A percentile compares a stretch with the other conserved stretches of the same genome.
phyloP scores from a whole-genome alignment of 2,329 filamentous ascomycete genomes.

The Botrytis hyacinthi region DNA sequence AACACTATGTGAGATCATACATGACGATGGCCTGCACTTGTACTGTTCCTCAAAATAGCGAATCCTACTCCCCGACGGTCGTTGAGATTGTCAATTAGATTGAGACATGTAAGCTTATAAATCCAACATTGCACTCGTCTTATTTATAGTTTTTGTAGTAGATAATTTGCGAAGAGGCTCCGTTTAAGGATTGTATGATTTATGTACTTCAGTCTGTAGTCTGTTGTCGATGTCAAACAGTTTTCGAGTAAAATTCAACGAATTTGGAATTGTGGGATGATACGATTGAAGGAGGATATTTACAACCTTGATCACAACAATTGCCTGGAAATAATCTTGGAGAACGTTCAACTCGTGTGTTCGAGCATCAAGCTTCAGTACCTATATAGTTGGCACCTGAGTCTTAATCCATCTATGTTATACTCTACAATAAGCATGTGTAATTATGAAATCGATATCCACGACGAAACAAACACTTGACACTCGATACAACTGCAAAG shows the following conservation, averaged over 20 bases:
- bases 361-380: neutral
- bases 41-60: neutral
- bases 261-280: neutral
- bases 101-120: neutral
- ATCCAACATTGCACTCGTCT: neutral
- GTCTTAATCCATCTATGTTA: neutral
- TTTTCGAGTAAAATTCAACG: too few species aligned
- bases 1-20: neutral
- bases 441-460: neutral
- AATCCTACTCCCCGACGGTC: neutral
- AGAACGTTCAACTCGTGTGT: neutral
- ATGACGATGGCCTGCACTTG: neutral
- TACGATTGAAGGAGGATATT: neutral
- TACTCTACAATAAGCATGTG: neutral
- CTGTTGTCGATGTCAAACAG: too few species aligned
- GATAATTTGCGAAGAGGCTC: neutral
- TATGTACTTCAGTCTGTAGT: neutral
- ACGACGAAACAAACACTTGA: neutral
- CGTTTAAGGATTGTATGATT: neutral
- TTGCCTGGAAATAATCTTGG: neutral
- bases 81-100: neutral
- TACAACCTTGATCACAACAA: neutral
- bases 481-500: neutral
- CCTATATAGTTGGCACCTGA: too few species aligned
- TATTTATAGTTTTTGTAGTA: neutral